Evolutionary conservation across 768 basidiomycete genomes (phyloP), one percentile per base, ranked within the genome.

Genomic region (Rubroboletus satanas): DNA sequence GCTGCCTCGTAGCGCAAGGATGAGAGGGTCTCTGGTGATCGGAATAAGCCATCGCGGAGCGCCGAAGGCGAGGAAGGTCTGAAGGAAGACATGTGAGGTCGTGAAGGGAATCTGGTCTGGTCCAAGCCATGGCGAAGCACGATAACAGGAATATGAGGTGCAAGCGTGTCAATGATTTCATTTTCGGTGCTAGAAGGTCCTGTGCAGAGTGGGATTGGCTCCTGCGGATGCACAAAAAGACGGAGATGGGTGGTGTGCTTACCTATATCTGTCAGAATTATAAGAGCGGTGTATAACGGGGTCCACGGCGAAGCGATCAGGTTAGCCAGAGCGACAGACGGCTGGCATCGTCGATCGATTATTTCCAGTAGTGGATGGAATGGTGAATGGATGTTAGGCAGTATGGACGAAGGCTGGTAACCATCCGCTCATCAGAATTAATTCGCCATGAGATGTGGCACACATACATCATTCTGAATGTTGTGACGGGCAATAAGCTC

Each of bases 41-140:
- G 81, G 68, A 89, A 87, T 12, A 89, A 71, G 11, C 83, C 84
- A 29, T 66, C 67, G 12, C 85, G 81, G 10, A 89, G 75, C 1
- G 81, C 77, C 8, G 75, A 64, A 2, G 78, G 62, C 1, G 82
- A 77, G 4, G 73, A 57, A 23, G 87, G 87, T 7, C 74, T 73
- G 68, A 88, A 85, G 21, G 80, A 70, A 26, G 86, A 84, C 50
- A 83, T 64, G 71, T 78, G 56, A 64, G 62, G 52, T 53, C 66
- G 58, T 52, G 60, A 50, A 38, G 67, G 71, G 56, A 68, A 64
- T 35, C 62, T 66, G 4, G 68, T 66, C 46, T 69, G 63, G 49
- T 72, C 65, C 45, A 72, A 52, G 36, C 74, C 68, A 50, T 74
- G 72, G 0, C 83, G 79, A 33, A 86, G 74, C 11, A 81, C 64